Evolutionary conservation across 176 grass and related monocot species (phyloP).

Genomic region (Carex myosuroides): DNA sequence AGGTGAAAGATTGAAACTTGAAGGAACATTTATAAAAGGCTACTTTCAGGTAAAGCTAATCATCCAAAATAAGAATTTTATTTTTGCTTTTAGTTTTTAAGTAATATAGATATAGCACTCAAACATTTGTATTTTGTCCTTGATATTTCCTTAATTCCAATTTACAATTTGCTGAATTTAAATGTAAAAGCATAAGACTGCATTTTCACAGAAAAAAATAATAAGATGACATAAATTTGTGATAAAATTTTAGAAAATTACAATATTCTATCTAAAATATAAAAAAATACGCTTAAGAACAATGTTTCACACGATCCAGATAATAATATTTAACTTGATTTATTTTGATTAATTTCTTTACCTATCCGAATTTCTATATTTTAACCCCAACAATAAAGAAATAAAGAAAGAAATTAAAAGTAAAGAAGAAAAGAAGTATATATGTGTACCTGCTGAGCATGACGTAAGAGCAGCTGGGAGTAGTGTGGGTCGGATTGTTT

Average conservation of each 20-base stretch:
- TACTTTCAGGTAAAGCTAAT: not conserved
- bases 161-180: not conserved
- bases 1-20: slow-evolving; percentile 7
- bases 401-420: too few relatives aligned
- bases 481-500: slow-evolving; percentile 49
- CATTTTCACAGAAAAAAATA: not conserved
- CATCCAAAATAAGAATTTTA: not conserved
- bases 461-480: slow-evolving; percentile 60
- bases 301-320: too few relatives aligned
- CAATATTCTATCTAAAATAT: too few relatives aligned
- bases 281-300: too few relatives aligned
- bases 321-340: too few relatives aligned
- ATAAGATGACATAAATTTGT: too few relatives aligned
- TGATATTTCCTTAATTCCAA: not conserved
- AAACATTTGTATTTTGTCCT: not conserved
- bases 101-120: not conserved
- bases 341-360: too few relatives aligned
- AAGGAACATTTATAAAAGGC: slow-evolving; percentile 1
- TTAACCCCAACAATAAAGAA: not conserved
- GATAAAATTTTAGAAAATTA: too few relatives aligned
- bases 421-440: not conserved
- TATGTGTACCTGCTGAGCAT: slow-evolving; percentile 53
- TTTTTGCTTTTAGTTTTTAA: not conserved
- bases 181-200: not conserved
- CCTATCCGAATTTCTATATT: too few relatives aligned